Evolutionary conservation across 768 basidiomycete genomes (phyloP).

Genomic region (Podaxis sp.): DNA sequence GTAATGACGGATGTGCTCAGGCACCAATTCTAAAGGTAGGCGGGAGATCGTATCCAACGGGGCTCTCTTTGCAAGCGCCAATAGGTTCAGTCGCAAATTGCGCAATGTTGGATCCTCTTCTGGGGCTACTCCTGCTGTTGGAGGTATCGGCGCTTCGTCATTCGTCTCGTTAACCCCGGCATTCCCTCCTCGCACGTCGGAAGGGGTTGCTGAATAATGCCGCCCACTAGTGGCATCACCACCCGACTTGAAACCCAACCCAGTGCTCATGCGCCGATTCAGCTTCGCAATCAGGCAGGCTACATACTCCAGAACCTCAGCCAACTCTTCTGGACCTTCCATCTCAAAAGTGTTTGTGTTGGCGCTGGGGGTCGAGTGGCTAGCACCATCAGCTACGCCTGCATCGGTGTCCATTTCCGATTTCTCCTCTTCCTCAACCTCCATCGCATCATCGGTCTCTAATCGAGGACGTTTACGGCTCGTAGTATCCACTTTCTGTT

Average conservation of each 20-base stretch:
- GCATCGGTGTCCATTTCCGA: slow-evolving; percentile 22
- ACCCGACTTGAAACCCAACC: background rate
- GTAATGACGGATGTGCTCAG: slow-evolving; percentile 57
- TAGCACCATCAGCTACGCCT: background rate
- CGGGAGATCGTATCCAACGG: slow-evolving; percentile 68
- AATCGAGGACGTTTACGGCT: slow-evolving; percentile 6
- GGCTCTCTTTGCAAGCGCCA: slow-evolving; percentile 74
- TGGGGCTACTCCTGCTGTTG: background rate
- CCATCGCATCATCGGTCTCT: slow-evolving; percentile 16
- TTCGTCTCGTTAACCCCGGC: slow-evolving; percentile 1
- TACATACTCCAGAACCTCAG: slow-evolving; percentile 54
- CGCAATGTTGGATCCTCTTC: slow-evolving; percentile 48
- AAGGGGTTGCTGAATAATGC: background rate
- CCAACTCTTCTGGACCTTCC: slow-evolving; percentile 45
- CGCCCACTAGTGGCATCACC: background rate
- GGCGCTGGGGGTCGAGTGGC: slow-evolving; percentile 11
- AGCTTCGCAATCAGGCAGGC: slow-evolving; percentile 47
- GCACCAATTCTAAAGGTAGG: slow-evolving; percentile 61
- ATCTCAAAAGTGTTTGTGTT: slow-evolving; percentile 24
- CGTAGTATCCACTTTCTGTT: slow-evolving; percentile 8
- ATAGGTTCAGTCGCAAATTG: slow-evolving; percentile 65
- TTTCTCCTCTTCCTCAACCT: slow-evolving; percentile 26
- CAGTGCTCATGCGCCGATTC: slow-evolving; percentile 23
- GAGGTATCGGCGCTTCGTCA: background rate
- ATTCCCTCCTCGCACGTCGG: background rate